Base-by-base conservation (phyloP, 192 early-diverging fungal genomes). In the Haplosporangium gracile region DNA sequence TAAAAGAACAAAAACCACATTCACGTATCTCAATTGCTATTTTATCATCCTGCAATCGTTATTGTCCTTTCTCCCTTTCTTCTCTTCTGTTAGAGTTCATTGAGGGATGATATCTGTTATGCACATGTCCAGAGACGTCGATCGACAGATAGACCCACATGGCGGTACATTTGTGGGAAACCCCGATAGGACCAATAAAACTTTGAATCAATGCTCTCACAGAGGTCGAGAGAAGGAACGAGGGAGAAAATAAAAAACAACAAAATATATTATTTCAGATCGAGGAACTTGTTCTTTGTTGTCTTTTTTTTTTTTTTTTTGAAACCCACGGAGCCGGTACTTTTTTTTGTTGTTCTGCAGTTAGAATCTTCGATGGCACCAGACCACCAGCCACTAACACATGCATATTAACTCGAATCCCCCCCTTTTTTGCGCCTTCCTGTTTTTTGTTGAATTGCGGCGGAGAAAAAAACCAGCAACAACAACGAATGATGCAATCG, bases 71-170 rank as follows among this genome's bases (percentile, higher is more conserved):
- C 29, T 16, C 49, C 20, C 18, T 51, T 20, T 51, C 16, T 51
- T 51, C 49, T 2, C 4, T 51, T 22, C 20, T 20, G 47, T 18
- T 16, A 51, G 47, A 51, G 47, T 51, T 51, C 18, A 22, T 18
- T 4, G 18, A 51, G 20, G 18, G 5, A 16, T 5, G 18, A 51
- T 29, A 65, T 15, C 29, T 2, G 60, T 5, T 26, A 32, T 65
- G 60, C 26, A 65, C 10, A 34, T 65, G 60, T 29, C 29, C 29
- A 32, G 60, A 60, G 60, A 15, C 26, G 26, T 11, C 11, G 60
- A 65, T 65, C 60, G 60, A 65, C 29, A 65, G 29, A 34, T 65
- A 34, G 60, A 13, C 60, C 60, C 60, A 65, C 60, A 65, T 65
- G 60, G 60, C 29, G 26, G 13, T 0, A 11, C 26, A 11, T 60